These are phyloP conservation scores for Ogataea neopini DNA, from an alignment of 805 yeast genomes.

Conservation along the genomic window DNA sequence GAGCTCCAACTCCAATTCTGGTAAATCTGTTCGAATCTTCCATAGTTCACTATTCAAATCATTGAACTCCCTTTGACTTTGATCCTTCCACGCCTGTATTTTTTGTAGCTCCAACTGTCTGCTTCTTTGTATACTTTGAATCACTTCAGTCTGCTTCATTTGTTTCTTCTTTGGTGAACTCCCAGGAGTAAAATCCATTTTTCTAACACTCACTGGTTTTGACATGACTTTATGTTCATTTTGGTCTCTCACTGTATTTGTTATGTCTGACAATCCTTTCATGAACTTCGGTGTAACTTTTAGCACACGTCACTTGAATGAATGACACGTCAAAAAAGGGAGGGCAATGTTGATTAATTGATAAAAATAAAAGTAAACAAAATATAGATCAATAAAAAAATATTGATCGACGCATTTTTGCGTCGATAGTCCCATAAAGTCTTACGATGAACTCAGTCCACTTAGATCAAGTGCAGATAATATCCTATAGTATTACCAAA, in stretches of 20 bases:
- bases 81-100: slow-evolving; percentile 16
- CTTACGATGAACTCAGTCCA: too few relatives aligned
- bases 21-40: slow-evolving; percentile 28
- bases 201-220: not conserved
- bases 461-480: too few relatives aligned
- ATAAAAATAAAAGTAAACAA: not conserved
- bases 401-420: not conserved
- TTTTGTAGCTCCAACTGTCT: slow-evolving; percentile 20
- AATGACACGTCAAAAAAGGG: not conserved
- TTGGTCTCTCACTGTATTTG: slow-evolving; percentile 3
- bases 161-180: slow-evolving; percentile 2
- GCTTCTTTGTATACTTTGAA: slow-evolving; percentile 17
- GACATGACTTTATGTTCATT: slow-evolving; percentile 2
- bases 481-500: too few relatives aligned
- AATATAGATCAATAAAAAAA: not conserved
- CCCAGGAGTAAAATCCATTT: slow-evolving; percentile 2
- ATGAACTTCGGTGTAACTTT: not conserved
- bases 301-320: not conserved
- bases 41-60: slow-evolving; percentile 27
- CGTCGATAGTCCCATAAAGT: not conserved
- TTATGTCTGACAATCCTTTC: slow-evolving; percentile 8
- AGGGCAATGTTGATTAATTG: not conserved
- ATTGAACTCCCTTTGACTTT: slow-evolving; percentile 27
- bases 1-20: slow-evolving; percentile 29
- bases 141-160: slow-evolving; percentile 12